Conservation (phyloP, 371 early-diverging fungal genomes). For the Rhizopus sp. region DNA sequence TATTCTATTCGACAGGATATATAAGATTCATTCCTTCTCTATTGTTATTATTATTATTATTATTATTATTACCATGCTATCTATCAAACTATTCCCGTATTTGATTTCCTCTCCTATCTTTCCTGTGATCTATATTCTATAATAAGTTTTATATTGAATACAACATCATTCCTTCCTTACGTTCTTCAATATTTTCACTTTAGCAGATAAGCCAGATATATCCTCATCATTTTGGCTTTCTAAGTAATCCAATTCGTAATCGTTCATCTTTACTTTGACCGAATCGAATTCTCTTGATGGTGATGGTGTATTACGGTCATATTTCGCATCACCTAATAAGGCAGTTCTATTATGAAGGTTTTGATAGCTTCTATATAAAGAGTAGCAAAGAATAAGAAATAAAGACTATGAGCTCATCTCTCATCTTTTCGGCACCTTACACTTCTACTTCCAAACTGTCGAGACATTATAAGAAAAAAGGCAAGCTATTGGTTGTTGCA, state of each 20-base stretch:
- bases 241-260: slow-evolving; percentile 46
- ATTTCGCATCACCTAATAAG: slow-evolving; percentile 36
- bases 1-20: slow-evolving; percentile 34
- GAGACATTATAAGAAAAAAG: slow-evolving; percentile 28
- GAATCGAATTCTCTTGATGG: slow-evolving; percentile 26
- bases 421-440: slow-evolving; percentile 30
- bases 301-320: slow-evolving; percentile 27
- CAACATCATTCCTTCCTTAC: slow-evolving; percentile 20
- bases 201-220: slow-evolving; percentile 49
- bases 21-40: neutral
- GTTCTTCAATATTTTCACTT: slow-evolving; percentile 49
- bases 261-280: slow-evolving; percentile 42
- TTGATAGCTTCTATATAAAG: slow-evolving; percentile 39
- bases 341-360: slow-evolving; percentile 49
- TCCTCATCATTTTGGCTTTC: slow-evolving; percentile 55
- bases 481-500: neutral
- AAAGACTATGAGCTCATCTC: neutral
- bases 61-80: slow-evolving; percentile 43
- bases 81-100: slow-evolving; percentile 47
- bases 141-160: neutral
- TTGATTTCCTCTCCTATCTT: slow-evolving; percentile 56
- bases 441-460: slow-evolving; percentile 47
- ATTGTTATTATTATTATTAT: too few relatives aligned
- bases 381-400: neutral
- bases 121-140: slow-evolving; percentile 43